phyloP scores from a whole-genome alignment of 371 early-diverging fungal genomes.

The Lichtheimia ornata region DNA sequence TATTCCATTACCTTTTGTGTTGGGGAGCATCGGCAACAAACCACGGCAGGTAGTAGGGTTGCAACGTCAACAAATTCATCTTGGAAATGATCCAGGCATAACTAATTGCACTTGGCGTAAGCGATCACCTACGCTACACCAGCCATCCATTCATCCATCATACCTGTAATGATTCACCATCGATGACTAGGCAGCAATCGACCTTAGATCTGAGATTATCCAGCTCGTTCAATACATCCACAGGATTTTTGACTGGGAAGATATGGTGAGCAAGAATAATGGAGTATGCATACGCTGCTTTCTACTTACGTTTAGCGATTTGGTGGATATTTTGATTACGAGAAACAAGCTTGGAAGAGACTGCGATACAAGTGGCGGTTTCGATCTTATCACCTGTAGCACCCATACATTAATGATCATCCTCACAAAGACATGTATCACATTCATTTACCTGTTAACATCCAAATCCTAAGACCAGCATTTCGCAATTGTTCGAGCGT shows the following conservation, averaged over 20 bases:
- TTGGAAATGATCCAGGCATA: slow-evolving; percentile 72
- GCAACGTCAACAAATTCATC: slow-evolving; percentile 87
- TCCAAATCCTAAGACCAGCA: slow-evolving; percentile 99
- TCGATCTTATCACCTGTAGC: slow-evolving; percentile 96
- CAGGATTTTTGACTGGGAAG: slow-evolving; percentile 52
- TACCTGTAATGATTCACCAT: slow-evolving; percentile 91
- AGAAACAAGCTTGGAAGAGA: slow-evolving; percentile 90
- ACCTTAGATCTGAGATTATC: slow-evolving; percentile 59
- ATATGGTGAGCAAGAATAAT: neutral
- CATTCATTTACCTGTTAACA: slow-evolving; percentile 80
- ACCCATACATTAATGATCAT: neutral
- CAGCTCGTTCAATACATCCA: slow-evolving; percentile 68
- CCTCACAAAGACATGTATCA: neutral
- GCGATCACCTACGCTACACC: neutral
- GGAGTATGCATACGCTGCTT: neutral
- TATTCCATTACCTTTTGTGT: slow-evolving; percentile 86
- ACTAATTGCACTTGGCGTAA: slow-evolving; percentile 12
- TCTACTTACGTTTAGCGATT: slow-evolving; percentile 62
- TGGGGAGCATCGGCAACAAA: slow-evolving; percentile 98
- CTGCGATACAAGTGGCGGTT: slow-evolving; percentile 98
- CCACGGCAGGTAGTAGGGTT: slow-evolving; percentile 84
- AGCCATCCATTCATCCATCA: neutral
- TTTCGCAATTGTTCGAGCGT: slow-evolving; percentile 94
- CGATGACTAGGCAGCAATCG: slow-evolving; percentile 93
- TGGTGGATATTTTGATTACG: slow-evolving; percentile 86